Conservation (phyloP, 805 yeast species). For the Metschnikowia corniflorae region DNA sequence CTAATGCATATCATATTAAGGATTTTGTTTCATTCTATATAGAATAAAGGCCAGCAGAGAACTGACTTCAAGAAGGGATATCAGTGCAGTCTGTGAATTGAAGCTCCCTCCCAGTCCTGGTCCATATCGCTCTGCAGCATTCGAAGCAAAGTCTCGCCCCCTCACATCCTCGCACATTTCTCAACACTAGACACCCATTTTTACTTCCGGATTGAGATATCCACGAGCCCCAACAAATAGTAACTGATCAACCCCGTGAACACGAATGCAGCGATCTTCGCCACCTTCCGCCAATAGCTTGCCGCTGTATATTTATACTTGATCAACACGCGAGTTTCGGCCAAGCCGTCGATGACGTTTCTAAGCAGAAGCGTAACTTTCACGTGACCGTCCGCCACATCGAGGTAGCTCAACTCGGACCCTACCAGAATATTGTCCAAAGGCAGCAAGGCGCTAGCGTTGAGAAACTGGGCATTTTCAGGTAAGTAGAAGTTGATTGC, state of each 20-base stretch:
- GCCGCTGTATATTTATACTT: constrained; percentile 56
- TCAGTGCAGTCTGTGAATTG: too few relatives aligned
- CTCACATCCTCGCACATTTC: not conserved
- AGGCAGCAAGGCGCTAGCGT: constrained; percentile 54
- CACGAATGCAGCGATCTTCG: constrained; percentile 58
- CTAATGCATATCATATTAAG: too few relatives aligned
- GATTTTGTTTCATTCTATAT: too few relatives aligned
- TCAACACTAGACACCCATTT: not conserved
- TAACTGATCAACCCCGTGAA: constrained; percentile 57
- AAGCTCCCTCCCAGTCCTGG: too few relatives aligned
- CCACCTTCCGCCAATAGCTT: constrained; percentile 61
- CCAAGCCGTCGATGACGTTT: constrained; percentile 68
- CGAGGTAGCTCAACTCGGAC: constrained; percentile 62
- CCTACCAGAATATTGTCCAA: constrained; percentile 29
- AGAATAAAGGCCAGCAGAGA: too few relatives aligned
- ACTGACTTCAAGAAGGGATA: too few relatives aligned
- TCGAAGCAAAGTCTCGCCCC: too few relatives aligned
- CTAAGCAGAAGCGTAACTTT: constrained; percentile 57
- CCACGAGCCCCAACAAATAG: constrained; percentile 40
- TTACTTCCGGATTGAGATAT: constrained; percentile 25
- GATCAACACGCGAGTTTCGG: constrained; percentile 52
- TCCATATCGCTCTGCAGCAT: too few relatives aligned
- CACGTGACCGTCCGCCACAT: constrained; percentile 72
- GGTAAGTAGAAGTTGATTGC: constrained; percentile 70
- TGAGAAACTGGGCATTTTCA: constrained; percentile 69